Percentiles rank a stretch among this genome's conserved stretches.
These are phyloP conservation scores for Bruguiera sexangula DNA, from an alignment of 345 rosid genomes.

Conservation along the genomic window DNA sequence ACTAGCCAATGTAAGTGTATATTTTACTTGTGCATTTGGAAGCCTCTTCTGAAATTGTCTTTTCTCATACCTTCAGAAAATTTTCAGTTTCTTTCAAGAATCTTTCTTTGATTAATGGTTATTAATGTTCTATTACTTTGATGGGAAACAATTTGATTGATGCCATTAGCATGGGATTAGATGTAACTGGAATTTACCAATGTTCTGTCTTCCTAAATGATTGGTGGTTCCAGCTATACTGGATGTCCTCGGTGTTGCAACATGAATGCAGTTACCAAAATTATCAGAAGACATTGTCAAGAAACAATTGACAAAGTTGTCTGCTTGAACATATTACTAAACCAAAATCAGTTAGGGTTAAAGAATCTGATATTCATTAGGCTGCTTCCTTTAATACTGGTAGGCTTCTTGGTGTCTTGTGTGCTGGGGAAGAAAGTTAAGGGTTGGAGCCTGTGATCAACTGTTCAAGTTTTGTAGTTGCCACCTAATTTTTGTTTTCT, in stretches of 20 bases:
- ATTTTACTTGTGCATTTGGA: neutral
- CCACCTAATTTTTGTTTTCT: neutral
- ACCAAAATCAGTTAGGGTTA: too few species aligned
- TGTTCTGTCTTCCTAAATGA: neutral
- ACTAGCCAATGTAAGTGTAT: slow-evolving; percentile 52
- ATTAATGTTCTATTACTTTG: too few species aligned
- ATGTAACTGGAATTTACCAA: neutral
- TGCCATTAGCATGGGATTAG: neutral
- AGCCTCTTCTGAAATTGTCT: neutral
- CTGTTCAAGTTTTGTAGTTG: too few species aligned
- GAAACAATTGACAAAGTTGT: too few species aligned
- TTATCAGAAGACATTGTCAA: too few species aligned
- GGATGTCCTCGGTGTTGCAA: neutral
- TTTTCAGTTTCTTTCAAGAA: neutral
- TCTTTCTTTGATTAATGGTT: neutral
- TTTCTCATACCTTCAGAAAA: neutral
- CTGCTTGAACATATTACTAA: too few species aligned
- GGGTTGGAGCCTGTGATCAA: too few species aligned
- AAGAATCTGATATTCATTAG: neutral
- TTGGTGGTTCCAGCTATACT: neutral
- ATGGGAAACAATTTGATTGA: too few species aligned
- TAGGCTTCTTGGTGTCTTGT: neutral
- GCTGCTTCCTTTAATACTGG: neutral
- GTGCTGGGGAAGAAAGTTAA: neutral
- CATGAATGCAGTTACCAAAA: neutral